Percentiles rank a stretch among this genome's conserved stretches.
Evolutionary conservation across 176 grass and related monocot species (phyloP).

Genomic region (Musa schizocarpa): DNA sequence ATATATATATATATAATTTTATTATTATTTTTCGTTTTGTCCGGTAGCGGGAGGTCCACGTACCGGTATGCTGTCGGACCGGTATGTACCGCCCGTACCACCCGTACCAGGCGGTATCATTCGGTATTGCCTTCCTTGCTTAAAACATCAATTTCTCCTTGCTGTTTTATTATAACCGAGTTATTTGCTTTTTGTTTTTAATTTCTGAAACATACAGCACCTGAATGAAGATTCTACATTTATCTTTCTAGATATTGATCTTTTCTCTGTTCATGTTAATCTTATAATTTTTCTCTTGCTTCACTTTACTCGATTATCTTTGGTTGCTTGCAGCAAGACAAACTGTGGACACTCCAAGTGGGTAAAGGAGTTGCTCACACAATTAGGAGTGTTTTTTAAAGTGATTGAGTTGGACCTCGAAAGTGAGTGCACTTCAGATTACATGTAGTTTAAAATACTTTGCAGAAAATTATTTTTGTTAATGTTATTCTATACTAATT

Average conservation of each 20-base stretch:
- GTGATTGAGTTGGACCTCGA: slow-evolving; percentile 55
- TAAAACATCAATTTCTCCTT: background rate
- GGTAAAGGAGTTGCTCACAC: slow-evolving; percentile 47
- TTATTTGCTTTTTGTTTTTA: background rate
- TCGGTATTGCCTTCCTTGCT: no score
- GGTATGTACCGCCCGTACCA: no score
- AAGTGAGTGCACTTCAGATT: slow-evolving; percentile 32
- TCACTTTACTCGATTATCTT: background rate
- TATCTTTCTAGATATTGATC: background rate
- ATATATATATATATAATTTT: no score
- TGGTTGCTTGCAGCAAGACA: slow-evolving; percentile 41
- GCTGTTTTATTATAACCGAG: background rate
- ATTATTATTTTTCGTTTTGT: no score
- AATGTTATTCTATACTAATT: background rate
- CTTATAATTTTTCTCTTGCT: background rate
- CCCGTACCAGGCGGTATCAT: no score
- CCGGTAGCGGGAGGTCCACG: no score
- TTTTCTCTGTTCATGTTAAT: background rate
- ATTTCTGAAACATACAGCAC: background rate
- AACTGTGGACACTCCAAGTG: slow-evolving; percentile 40
- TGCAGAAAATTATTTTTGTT: background rate
- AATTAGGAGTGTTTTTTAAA: slow-evolving; percentile 52
- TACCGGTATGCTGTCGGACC: no score
- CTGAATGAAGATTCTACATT: background rate
- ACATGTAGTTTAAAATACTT: background rate